Evolutionary conservation across 306 rosid genomes (phyloP).

Genomic region (Urtica urens): DNA sequence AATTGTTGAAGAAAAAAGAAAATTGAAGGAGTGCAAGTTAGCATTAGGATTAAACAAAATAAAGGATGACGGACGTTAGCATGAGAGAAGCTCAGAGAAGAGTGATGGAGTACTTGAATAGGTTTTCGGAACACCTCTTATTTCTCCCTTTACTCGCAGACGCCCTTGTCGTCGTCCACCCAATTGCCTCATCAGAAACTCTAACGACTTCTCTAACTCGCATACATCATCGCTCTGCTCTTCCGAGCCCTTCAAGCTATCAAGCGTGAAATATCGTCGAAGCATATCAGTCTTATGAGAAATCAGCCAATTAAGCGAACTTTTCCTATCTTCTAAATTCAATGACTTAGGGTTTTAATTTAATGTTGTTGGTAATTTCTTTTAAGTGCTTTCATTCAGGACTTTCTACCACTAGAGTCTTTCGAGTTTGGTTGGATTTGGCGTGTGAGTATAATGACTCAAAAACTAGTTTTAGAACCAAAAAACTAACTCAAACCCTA

Average conservation of each 20-base stretch:
- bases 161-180: conserved; percentile 60
- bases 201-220: conserved; percentile 43
- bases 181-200: conserved; percentile 57
- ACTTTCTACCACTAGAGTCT: too few species aligned
- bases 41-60: too few species aligned
- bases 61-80: conserved; percentile 69
- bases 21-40: not conserved
- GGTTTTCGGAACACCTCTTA: conserved; percentile 59
- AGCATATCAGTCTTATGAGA: conserved; percentile 68
- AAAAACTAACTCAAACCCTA: too few species aligned
- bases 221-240: conserved; percentile 45
- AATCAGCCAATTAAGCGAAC: conserved; percentile 60
- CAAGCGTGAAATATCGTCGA: conserved; percentile 46
- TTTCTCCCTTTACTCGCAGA: conserved; percentile 61
- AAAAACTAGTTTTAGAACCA: too few species aligned
- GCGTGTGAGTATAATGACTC: too few species aligned
- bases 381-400: conserved; percentile 88
- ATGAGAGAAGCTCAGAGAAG: conserved; percentile 91
- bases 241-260: conserved; percentile 64
- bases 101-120: conserved; percentile 62
- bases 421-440: too few species aligned
- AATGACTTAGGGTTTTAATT: too few species aligned
- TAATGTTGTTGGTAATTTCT: too few species aligned
- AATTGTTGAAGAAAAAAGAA: too few species aligned
- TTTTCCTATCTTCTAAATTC: not conserved